Conservation (phyloP, 2,329 filamentous ascomycete species). For the Blumeriella jaapii region DNA sequence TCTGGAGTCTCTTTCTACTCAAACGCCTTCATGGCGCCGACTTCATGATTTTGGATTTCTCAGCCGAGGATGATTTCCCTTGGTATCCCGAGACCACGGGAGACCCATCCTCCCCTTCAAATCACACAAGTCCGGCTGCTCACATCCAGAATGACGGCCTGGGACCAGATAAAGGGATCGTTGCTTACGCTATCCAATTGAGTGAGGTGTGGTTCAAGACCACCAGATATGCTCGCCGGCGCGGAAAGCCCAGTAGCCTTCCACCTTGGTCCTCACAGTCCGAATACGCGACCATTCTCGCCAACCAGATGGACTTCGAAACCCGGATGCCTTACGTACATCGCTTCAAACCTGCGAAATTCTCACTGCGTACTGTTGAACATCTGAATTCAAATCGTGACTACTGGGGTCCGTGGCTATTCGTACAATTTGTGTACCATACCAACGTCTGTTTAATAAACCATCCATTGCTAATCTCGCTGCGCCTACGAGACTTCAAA, state of each 20-base stretch:
- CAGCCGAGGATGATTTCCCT: conserved; percentile 28
- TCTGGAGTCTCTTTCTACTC: conserved; percentile 27
- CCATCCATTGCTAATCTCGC: conserved; percentile 40
- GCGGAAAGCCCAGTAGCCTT: conserved; percentile 32
- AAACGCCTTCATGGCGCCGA: conserved; percentile 28
- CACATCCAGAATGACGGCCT: conserved; percentile 18
- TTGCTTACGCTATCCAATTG: conserved; percentile 34
- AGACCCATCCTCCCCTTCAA: conserved; percentile 15
- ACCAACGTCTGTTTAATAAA: conserved; percentile 41
- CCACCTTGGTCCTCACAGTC: conserved; percentile 39
- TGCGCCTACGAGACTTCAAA: conserved; percentile 40
- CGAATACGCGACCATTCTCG: conserved; percentile 38
- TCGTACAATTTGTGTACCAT: conserved; percentile 41
- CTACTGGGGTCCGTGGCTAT: conserved; percentile 42
- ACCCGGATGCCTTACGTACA: conserved; percentile 38
- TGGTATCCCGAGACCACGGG: conserved; percentile 30
- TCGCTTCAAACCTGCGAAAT: conserved; percentile 38
- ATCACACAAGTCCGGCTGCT: conserved; percentile 4
- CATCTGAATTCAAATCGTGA: conserved; percentile 34
- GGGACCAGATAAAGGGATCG: conserved; percentile 29
- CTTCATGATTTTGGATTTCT: conserved; percentile 30
- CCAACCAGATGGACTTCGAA: conserved; percentile 40
- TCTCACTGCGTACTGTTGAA: conserved; percentile 31
- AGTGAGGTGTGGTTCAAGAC: conserved; percentile 38
- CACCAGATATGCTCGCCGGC: conserved; percentile 34